Percentiles rank a stretch among this genome's conserved stretches.
phyloP scores from a whole-genome alignment of 352 stramenopile genomes.

The Globisporangium echinulatum region DNA sequence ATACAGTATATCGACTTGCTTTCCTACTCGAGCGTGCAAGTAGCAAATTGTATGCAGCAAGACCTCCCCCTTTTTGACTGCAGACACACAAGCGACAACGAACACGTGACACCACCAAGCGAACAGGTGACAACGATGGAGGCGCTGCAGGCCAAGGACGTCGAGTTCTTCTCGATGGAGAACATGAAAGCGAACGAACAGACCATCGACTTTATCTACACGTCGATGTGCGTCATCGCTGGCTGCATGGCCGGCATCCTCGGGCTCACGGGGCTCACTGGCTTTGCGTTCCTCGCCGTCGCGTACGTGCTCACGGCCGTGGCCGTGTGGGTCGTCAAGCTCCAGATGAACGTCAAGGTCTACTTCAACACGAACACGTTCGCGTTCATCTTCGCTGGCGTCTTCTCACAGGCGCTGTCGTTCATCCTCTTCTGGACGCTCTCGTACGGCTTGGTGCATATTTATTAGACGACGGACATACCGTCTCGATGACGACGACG shows the following conservation, averaged over 20 bases:
- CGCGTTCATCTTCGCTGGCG: slow-evolving; percentile 62
- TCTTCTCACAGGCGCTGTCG: slow-evolving; percentile 72
- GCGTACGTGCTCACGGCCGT: slow-evolving; percentile 64
- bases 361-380: slow-evolving; percentile 77
- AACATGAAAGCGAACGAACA: slow-evolving; percentile 82
- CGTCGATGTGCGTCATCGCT: slow-evolving; percentile 77
- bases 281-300: slow-evolving; percentile 65
- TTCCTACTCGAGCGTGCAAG: no score
- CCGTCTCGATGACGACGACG: not conserved
- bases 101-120: not conserved
- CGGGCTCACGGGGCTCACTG: slow-evolving; percentile 64
- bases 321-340: slow-evolving; percentile 66
- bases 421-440: slow-evolving; percentile 90
- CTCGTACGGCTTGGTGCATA: slow-evolving; percentile 84
- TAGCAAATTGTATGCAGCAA: no score
- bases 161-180: slow-evolving; percentile 87
- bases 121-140: slow-evolving; percentile 30
- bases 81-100: not conserved
- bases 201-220: slow-evolving; percentile 72
- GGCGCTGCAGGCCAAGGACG: slow-evolving; percentile 56
- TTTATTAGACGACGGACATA: slow-evolving; percentile 56
- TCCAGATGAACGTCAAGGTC: slow-evolving; percentile 60
- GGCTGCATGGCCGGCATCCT: slow-evolving; percentile 78
- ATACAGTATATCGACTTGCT: no score
- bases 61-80: no score